phyloP scores from a whole-genome alignment of 2,329 filamentous ascomycete genomes.

The Zymoseptoria ardabiliae region DNA sequence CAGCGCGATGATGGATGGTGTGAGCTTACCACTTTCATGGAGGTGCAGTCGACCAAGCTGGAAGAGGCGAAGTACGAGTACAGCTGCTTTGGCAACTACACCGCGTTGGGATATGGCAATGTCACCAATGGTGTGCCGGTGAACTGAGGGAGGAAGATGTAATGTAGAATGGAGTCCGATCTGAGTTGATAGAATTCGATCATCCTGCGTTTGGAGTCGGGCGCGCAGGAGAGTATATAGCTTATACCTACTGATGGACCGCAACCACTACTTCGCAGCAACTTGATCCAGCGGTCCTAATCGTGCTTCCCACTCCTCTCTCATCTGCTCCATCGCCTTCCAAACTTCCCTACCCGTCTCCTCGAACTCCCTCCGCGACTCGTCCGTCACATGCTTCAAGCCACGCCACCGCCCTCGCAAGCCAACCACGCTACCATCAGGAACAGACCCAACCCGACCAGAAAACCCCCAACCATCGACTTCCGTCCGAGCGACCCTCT shows the following conservation, averaged over 20 bases:
- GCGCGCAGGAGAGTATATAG: too few species aligned
- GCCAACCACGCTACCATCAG: constrained; percentile 34
- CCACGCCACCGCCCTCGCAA: constrained; percentile 52
- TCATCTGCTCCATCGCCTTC: constrained; percentile 32
- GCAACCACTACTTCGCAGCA: not conserved
- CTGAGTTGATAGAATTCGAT: not conserved
- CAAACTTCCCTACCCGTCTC: constrained; percentile 52
- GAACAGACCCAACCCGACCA: constrained; percentile 47
- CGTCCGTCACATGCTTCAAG: constrained; percentile 52
- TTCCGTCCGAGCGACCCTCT: constrained; percentile 63
- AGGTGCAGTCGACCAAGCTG: constrained; percentile 53
- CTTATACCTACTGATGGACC: not conserved
- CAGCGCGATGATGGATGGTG: constrained; percentile 68
- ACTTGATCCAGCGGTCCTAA: constrained; percentile 32
- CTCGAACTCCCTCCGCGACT: constrained; percentile 64
- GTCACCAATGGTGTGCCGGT: constrained; percentile 45
- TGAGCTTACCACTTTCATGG: constrained; percentile 60
- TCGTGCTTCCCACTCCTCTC: constrained; percentile 33
- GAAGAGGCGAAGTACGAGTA: constrained; percentile 55
- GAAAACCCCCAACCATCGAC: constrained; percentile 75
- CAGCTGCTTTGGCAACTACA: constrained; percentile 57
- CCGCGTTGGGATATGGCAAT: constrained; percentile 41
- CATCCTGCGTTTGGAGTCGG: not conserved
- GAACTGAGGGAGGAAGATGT: not conserved
- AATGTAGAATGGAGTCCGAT: not conserved